Percentiles rank a stretch among this genome's conserved stretches.
These are phyloP conservation scores for Arthrobotrys megalospora DNA, from an alignment of 2,329 filamentous ascomycete genomes.

Conservation along the genomic window DNA sequence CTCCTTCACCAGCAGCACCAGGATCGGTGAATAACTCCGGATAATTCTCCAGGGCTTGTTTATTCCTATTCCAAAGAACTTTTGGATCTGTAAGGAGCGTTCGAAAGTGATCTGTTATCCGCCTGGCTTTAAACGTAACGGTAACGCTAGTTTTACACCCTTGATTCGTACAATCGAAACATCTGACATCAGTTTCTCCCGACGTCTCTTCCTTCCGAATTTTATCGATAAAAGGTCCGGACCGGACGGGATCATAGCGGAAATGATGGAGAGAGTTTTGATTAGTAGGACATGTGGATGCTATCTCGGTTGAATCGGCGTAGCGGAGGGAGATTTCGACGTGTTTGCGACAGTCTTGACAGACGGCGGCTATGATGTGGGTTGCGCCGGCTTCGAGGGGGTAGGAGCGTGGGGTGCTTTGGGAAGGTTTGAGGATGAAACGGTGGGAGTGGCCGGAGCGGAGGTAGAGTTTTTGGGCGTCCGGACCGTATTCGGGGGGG, in stretches of 20 bases:
- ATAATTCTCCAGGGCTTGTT: constrained; percentile 59
- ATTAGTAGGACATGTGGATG: constrained; percentile 69
- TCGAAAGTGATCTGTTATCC: constrained; percentile 71
- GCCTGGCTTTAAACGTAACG: constrained; percentile 72
- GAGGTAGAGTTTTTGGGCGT: constrained; percentile 63
- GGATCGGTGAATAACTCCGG: constrained; percentile 45
- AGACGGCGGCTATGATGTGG: constrained; percentile 74
- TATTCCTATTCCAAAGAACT: constrained; percentile 70
- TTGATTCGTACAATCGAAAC: constrained; percentile 75
- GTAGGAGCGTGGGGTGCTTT: constrained; percentile 68
- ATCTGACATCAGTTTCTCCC: constrained; percentile 68
- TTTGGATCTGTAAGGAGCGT: constrained; percentile 72
- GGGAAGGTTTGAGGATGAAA: constrained; percentile 71
- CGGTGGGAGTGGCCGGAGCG: constrained; percentile 72
- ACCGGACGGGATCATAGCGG: constrained; percentile 60
- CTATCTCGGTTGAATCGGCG: constrained; percentile 65
- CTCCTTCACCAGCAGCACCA: constrained; percentile 12
- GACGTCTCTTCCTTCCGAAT: constrained; percentile 63
- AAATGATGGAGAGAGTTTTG: constrained; percentile 75
- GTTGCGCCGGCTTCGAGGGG: constrained; percentile 68
- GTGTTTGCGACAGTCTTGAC: constrained; percentile 75
- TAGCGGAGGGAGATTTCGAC: constrained; percentile 74
- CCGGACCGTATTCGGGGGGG: constrained; percentile 70
- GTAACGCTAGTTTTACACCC: constrained; percentile 72
- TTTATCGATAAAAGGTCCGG: constrained; percentile 51